Conservation (phyloP, 2,329 filamentous ascomycete genomes). For the Microdochium nivale region DNA sequence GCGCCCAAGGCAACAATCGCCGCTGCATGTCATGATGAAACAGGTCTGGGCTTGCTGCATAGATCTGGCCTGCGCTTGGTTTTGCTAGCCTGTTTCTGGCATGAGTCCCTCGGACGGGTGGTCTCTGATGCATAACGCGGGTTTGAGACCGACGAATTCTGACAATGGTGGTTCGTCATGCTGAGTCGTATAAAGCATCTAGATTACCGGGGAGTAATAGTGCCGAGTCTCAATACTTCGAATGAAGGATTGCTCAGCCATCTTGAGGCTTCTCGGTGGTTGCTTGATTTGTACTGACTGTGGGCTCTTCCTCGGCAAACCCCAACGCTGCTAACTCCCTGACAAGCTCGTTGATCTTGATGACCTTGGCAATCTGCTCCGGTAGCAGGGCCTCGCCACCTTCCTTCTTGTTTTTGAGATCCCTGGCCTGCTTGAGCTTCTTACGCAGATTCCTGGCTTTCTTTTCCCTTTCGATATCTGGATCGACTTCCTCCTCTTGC, state of each 20-base stretch:
- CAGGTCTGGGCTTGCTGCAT: too few species aligned
- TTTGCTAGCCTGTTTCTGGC: too few species aligned
- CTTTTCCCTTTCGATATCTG: slow-evolving; percentile 78
- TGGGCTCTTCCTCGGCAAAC: slow-evolving; percentile 64
- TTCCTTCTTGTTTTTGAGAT: slow-evolving; percentile 86
- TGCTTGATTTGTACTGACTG: neutral
- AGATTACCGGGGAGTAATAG: too few species aligned
- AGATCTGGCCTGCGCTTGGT: too few species aligned
- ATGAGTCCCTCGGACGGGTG: too few species aligned
- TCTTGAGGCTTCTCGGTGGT: neutral
- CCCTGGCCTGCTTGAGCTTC: slow-evolving; percentile 88
- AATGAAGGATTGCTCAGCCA: neutral
- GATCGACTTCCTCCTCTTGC: slow-evolving; percentile 45
- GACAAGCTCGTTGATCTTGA: slow-evolving; percentile 91
- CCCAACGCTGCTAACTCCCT: slow-evolving; percentile 79
- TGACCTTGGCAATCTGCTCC: slow-evolving; percentile 95
- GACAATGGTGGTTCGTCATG: too few species aligned
- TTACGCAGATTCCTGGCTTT: slow-evolving; percentile 87
- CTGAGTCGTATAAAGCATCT: too few species aligned
- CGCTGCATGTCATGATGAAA: too few species aligned
- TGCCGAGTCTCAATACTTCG: too few species aligned
- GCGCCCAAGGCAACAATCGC: too few species aligned
- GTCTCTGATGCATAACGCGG: too few species aligned
- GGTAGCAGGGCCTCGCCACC: slow-evolving; percentile 75
- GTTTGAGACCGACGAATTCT: too few species aligned